phyloP scores from a whole-genome alignment of 1,284 basidiomycete genomes.

The Sphagnurus paluster region DNA sequence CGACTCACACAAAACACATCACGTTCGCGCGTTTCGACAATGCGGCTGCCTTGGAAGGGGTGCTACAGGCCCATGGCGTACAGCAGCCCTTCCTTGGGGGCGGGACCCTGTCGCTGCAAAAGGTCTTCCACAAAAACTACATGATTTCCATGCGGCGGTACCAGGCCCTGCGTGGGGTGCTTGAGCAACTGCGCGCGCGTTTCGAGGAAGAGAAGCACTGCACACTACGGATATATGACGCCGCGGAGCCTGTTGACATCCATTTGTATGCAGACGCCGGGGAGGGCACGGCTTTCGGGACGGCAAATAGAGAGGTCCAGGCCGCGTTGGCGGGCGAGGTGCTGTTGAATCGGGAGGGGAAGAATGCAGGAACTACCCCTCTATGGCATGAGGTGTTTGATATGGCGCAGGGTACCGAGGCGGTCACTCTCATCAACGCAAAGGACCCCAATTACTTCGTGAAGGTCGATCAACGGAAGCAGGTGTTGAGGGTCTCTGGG shows the following conservation, averaged over 20 bases:
- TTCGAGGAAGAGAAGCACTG: slow-evolving; percentile 24
- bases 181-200: slow-evolving; percentile 30
- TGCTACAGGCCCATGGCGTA: slow-evolving; percentile 26
- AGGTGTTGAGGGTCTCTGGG: slow-evolving; percentile 40
- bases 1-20: slow-evolving; percentile 25
- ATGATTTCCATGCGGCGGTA: slow-evolving; percentile 23
- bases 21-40: slow-evolving; percentile 38
- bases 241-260: slow-evolving; percentile 33
- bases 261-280: slow-evolving; percentile 39
- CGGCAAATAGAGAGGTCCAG: slow-evolving; percentile 36
- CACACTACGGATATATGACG: slow-evolving; percentile 34
- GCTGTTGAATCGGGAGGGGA: slow-evolving; percentile 28
- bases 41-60: slow-evolving; percentile 24
- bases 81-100: slow-evolving; percentile 33
- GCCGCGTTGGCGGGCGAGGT: slow-evolving; percentile 37
- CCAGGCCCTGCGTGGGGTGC: slow-evolving; percentile 26
- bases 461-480: slow-evolving; percentile 36
- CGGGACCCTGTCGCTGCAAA: slow-evolving; percentile 30
- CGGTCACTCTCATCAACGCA: slow-evolving; percentile 37
- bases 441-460: slow-evolving; percentile 33
- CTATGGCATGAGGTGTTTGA: slow-evolving; percentile 53
- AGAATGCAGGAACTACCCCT: too few relatives aligned
- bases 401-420: slow-evolving; percentile 32
- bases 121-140: slow-evolving; percentile 32
- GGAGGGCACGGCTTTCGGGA: slow-evolving; percentile 33